phyloP scores from a whole-genome alignment of 23 red algal genomes.

The Gracilariopsis chorda region DNA sequence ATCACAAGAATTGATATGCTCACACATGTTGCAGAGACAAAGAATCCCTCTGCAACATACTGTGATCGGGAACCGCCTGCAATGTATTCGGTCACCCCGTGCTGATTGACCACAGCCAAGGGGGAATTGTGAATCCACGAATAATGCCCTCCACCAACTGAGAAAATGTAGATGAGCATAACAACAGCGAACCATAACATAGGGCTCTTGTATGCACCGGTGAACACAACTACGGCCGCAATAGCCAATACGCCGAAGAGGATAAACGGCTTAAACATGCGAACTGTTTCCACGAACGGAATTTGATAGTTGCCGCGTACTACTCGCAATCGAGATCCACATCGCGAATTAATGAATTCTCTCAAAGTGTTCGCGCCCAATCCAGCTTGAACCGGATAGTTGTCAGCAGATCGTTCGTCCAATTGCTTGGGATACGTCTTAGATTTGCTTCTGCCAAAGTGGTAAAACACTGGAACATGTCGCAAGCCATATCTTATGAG shows the following conservation, averaged over 20 bases:
- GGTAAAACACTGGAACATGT: conserved; percentile 70
- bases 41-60: conserved; percentile 72
- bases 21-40: conserved; percentile 52
- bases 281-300: conserved; percentile 51
- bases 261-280: conserved; percentile 19
- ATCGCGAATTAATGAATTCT: conserved; percentile 42
- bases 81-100: conserved; percentile 44
- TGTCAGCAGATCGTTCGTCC: conserved; percentile 2
- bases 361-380: conserved; percentile 10
- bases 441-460: conserved; percentile 12
- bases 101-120: conserved; percentile 49
- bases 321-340: conserved; percentile 24
- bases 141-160: conserved; percentile 72
- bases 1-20: conserved; percentile 60
- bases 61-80: conserved; percentile 57
- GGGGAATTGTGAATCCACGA: conserved; percentile 71
- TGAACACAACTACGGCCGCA: neutral
- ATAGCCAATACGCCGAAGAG: neutral
- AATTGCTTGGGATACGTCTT: conserved; percentile 20
- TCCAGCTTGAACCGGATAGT: conserved; percentile 14
- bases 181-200: conserved; percentile 70
- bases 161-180: conserved; percentile 62
- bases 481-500: conserved; percentile 13
- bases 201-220: conserved; percentile 60
- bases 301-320: conserved; percentile 62